Conservation (phyloP, 2,329 filamentous ascomycete genomes). For the Alternaria gansuensis region DNA sequence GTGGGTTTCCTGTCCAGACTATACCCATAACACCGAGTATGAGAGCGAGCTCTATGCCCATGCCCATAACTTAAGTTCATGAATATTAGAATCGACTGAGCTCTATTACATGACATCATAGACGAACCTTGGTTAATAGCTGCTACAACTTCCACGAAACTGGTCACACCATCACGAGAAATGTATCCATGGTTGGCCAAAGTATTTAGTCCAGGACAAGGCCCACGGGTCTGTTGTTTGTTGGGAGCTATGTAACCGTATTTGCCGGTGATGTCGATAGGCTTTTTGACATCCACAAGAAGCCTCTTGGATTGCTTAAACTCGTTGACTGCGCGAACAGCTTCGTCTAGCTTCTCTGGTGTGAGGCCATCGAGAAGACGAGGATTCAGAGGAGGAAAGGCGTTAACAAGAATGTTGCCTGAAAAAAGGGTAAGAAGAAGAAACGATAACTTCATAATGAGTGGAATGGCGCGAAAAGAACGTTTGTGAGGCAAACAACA, state of each 20-base stretch:
- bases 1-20: slow-evolving; percentile 60
- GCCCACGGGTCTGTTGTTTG: slow-evolving; percentile 52
- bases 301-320: slow-evolving; percentile 26
- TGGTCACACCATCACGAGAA: slow-evolving; percentile 50
- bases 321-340: slow-evolving; percentile 23
- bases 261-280: slow-evolving; percentile 34
- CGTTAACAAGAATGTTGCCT: slow-evolving; percentile 14
- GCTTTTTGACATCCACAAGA: slow-evolving; percentile 36
- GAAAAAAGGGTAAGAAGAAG: slow-evolving; percentile 24
- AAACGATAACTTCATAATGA: slow-evolving; percentile 29
- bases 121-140: slow-evolving; percentile 54
- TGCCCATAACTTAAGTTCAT: slow-evolving; percentile 52
- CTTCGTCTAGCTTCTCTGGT: slow-evolving; percentile 22
- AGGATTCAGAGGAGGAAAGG: slow-evolving; percentile 25
- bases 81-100: background rate
- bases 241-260: slow-evolving; percentile 49
- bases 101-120: background rate
- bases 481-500: background rate
- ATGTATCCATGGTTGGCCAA: slow-evolving; percentile 53
- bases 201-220: slow-evolving; percentile 55
- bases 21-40: slow-evolving; percentile 57
- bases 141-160: slow-evolving; percentile 54
- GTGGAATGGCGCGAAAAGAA: slow-evolving; percentile 3
- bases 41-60: slow-evolving; percentile 57
- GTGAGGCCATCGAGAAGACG: slow-evolving; percentile 19